Percentiles rank a stretch among this genome's conserved stretches.
Conservation (phyloP, 2,329 filamentous ascomycete species). For the Ophiostoma australiae region DNA sequence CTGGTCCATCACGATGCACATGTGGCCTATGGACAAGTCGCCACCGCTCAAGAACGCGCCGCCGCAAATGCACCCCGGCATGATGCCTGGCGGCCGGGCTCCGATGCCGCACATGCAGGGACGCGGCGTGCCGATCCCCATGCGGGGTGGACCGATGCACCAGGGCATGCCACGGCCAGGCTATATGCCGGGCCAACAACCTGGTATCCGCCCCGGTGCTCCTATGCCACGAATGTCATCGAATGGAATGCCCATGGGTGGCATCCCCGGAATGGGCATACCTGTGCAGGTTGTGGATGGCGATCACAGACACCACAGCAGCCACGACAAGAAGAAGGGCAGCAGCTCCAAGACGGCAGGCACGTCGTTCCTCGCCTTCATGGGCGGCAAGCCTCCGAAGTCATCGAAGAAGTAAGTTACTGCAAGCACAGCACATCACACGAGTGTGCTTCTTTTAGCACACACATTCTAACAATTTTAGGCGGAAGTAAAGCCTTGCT, state of each 20-base stretch:
- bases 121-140: constrained; percentile 20
- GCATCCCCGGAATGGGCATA: neutral
- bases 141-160: constrained; percentile 15
- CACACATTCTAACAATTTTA: neutral
- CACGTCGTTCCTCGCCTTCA: constrained; percentile 22
- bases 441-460: too few relatives aligned
- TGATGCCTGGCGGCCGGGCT: constrained; percentile 2
- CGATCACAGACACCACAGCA: constrained; percentile 18
- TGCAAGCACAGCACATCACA: neutral
- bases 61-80: constrained; percentile 23
- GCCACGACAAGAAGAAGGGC: constrained; percentile 25
- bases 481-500: neutral
- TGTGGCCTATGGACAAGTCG: constrained; percentile 53
- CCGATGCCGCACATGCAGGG: constrained; percentile 18
- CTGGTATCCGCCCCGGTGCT: neutral
- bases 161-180: constrained; percentile 5
- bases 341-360: constrained; percentile 19
- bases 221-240: neutral
- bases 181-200: neutral
- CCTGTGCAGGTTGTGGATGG: constrained; percentile 25
- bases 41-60: constrained; percentile 31
- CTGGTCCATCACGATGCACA: constrained; percentile 57
- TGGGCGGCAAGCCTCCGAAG: constrained; percentile 26
- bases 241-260: neutral
- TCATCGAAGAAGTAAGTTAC: constrained; percentile 27